Evolutionary conservation across 352 stramenopile species (phyloP).

Genomic region (Pythium oligandrum): DNA sequence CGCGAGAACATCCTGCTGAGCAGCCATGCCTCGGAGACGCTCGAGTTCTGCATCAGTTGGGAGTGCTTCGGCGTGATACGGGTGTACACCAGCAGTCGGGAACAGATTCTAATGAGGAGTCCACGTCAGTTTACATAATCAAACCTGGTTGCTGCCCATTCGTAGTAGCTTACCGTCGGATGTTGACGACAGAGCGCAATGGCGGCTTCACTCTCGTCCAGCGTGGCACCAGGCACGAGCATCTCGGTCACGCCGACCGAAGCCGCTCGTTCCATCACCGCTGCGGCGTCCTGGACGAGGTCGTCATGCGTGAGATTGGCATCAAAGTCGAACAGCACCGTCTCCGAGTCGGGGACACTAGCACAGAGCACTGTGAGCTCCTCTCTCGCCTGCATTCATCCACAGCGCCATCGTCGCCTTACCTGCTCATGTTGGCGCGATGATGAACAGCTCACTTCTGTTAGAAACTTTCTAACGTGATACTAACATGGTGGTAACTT

Average conservation of each 20-base stretch:
- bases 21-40: slow-evolving; percentile 26
- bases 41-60: slow-evolving; percentile 31
- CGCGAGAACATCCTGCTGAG: slow-evolving; percentile 30
- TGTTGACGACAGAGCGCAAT: slow-evolving; percentile 51
- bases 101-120: slow-evolving; percentile 36
- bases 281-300: slow-evolving; percentile 31
- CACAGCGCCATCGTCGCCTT: no score
- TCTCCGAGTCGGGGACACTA: not conserved
- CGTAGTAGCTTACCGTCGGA: slow-evolving; percentile 19
- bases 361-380: no score
- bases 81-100: slow-evolving; percentile 71
- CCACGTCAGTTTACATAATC: not conserved
- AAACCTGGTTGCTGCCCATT: not conserved
- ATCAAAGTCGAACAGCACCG: slow-evolving; percentile 74
- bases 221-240: slow-evolving; percentile 67
- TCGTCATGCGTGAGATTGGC: slow-evolving; percentile 79
- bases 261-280: slow-evolving; percentile 33
- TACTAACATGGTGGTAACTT: not conserved
- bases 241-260: slow-evolving; percentile 53
- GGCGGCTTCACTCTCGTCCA: slow-evolving; percentile 54
- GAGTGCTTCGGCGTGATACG: slow-evolving; percentile 55
- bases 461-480: not conserved
- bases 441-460: no score
- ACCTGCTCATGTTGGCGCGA: no score
- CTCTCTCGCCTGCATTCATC: no score